A percentile compares a stretch with the other conserved stretches of the same genome.
phyloP scores from a whole-genome alignment of 2,329 filamentous ascomycete genomes.

The Ciborinia camelliae region DNA sequence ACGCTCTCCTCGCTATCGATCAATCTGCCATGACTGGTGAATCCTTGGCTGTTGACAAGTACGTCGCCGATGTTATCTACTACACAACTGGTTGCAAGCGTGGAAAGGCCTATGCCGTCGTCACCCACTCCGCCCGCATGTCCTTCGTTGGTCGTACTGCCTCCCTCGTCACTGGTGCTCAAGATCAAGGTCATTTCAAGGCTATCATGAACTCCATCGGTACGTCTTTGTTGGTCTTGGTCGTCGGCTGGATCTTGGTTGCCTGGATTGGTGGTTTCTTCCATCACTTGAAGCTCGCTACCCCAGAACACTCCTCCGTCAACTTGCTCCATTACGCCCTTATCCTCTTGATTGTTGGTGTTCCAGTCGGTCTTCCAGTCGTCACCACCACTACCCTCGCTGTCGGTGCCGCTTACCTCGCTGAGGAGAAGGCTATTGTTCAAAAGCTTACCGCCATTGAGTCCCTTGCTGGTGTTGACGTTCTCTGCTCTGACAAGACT shows the following conservation, averaged over 20 bases:
- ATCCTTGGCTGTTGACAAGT: conserved; percentile 74
- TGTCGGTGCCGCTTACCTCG: conserved; percentile 73
- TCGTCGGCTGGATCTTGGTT: conserved; percentile 73
- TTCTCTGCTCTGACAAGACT: conserved; percentile 80
- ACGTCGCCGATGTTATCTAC: conserved; percentile 72
- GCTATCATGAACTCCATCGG: conserved; percentile 81
- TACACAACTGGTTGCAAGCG: conserved; percentile 82
- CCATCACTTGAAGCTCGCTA: conserved; percentile 63
- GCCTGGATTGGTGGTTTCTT: conserved; percentile 79
- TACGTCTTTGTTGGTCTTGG: conserved; percentile 68
- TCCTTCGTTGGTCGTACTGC: conserved; percentile 78
- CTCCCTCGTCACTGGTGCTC: conserved; percentile 68
- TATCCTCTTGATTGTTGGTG: conserved; percentile 73
- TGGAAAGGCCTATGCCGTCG: conserved; percentile 69
- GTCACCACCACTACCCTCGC: conserved; percentile 75
- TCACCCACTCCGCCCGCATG: conserved; percentile 63
- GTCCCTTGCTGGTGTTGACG: conserved; percentile 71
- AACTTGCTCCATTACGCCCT: conserved; percentile 66
- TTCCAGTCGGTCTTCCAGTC: conserved; percentile 75
- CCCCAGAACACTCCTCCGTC: conserved; percentile 54
- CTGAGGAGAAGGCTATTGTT: conserved; percentile 74
- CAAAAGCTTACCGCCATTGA: conserved; percentile 78
- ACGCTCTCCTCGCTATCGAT: conserved; percentile 67
- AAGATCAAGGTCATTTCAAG: conserved; percentile 77
- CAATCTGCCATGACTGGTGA: conserved; percentile 80